phyloP scores from a whole-genome alignment of 2,329 filamentous ascomycete species.

The Phaeosphaeriaceae sp. region DNA sequence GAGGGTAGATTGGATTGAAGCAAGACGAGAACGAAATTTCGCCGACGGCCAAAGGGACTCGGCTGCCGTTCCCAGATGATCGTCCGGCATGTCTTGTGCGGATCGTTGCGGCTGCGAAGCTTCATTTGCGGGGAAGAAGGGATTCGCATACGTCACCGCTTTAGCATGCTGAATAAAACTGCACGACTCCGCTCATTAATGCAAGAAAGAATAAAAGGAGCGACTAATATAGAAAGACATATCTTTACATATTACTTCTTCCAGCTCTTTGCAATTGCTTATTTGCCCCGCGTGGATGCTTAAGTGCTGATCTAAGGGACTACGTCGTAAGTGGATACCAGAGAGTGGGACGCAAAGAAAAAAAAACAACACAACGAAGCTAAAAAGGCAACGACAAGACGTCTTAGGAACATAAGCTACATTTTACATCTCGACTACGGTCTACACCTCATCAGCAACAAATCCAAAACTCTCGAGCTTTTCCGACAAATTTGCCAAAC shows the following conservation, averaged over 20 bases:
- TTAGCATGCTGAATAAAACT: background rate
- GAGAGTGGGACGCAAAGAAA: background rate
- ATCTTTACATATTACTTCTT: background rate
- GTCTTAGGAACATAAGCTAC: too few relatives aligned
- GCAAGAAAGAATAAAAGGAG: background rate
- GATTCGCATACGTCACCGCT: background rate
- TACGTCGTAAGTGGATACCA: background rate
- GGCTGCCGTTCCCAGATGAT: background rate
- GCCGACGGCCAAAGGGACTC: background rate
- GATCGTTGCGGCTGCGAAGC: conserved; percentile 1
- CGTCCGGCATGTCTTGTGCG: background rate
- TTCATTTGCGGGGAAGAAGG: conserved; percentile 3
- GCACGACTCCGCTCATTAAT: background rate
- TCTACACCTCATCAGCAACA: too few relatives aligned
- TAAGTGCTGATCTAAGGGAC: background rate
- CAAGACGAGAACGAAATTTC: background rate
- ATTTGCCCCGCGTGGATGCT: background rate
- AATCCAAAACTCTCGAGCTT: too few relatives aligned
- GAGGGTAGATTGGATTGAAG: background rate
- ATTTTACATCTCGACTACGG: too few relatives aligned
- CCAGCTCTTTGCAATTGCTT: background rate
- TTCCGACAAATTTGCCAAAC: too few relatives aligned
- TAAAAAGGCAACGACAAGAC: background rate
- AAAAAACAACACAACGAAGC: background rate
- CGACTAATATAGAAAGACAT: background rate